Evolutionary conservation across 192 early-diverging fungal species (phyloP).

Genomic region (Coemansia sp.): DNA sequence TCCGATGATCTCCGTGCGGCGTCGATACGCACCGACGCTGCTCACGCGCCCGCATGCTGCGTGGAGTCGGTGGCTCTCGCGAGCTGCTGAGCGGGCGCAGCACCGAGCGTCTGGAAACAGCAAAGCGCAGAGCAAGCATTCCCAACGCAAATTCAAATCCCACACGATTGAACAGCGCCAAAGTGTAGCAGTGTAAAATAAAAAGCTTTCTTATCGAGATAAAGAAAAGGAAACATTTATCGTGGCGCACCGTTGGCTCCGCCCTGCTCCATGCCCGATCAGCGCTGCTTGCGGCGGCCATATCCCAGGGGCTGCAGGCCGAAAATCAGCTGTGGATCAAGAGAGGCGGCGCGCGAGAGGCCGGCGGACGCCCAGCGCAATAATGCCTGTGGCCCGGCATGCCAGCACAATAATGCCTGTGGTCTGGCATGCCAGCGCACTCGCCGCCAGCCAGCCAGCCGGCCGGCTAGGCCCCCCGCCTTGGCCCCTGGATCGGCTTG

Average conservation of each 20-base stretch:
- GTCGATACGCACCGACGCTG: neutral
- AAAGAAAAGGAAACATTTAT: neutral
- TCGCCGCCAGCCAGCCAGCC: too few relatives aligned
- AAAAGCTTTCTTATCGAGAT: neutral
- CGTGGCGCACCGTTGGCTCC: too few relatives aligned
- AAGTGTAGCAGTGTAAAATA: neutral
- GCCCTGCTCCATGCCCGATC: too few relatives aligned
- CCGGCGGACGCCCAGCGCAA: too few relatives aligned
- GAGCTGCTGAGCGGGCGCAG: neutral
- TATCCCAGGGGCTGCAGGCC: too few relatives aligned
- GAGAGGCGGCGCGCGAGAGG: too few relatives aligned
- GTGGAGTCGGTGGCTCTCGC: neutral
- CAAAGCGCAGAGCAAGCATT: slow-evolving; percentile 14
- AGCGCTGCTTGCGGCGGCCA: too few relatives aligned
- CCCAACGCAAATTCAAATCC: neutral
- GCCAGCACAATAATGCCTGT: too few relatives aligned
- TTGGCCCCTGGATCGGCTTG: slow-evolving; percentile 24
- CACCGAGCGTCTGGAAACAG: neutral
- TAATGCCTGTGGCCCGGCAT: too few relatives aligned
- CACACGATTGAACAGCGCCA: neutral
- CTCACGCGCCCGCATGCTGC: neutral
- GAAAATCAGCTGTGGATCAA: too few relatives aligned
- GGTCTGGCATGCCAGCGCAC: neutral
- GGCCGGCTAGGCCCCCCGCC: neutral
- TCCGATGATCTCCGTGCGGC: neutral